Evolutionary conservation across 2,329 filamentous ascomycete species (phyloP).

Genomic region (Sarocladium strictum): DNA sequence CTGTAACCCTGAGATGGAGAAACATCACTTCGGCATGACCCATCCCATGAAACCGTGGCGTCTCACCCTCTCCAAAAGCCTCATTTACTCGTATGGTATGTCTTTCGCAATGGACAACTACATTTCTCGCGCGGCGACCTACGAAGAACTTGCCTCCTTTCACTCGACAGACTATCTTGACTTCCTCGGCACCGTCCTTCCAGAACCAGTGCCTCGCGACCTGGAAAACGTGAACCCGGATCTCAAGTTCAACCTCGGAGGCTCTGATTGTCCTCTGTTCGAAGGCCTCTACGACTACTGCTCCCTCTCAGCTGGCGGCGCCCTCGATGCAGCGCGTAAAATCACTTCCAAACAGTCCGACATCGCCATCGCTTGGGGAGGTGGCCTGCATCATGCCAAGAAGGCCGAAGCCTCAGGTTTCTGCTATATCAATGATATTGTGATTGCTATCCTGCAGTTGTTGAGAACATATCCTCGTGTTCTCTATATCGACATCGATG

Average conservation of each 20-base stretch:
- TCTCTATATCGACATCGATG: constrained; percentile 90
- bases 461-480: constrained; percentile 77
- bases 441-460: constrained; percentile 84
- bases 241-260: constrained; percentile 75
- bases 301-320: constrained; percentile 85
- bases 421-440: constrained; percentile 99
- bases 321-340: constrained; percentile 84
- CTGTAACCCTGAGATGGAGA: constrained; percentile 89
- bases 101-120: constrained; percentile 96
- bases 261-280: constrained; percentile 93
- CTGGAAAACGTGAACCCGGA: constrained; percentile 58
- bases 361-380: constrained; percentile 97
- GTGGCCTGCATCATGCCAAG: constrained; percentile 93
- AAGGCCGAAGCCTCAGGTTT: constrained; percentile 91
- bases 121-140: constrained; percentile 74
- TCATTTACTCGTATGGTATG: constrained; percentile 92
- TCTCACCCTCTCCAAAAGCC: constrained; percentile 86
- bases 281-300: constrained; percentile 95
- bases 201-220: constrained; percentile 57
- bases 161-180: constrained; percentile 88
- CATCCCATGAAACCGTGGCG: constrained; percentile 99
- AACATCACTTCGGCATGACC: constrained; percentile 92
- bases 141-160: constrained; percentile 81
- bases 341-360: constrained; percentile 82
- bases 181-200: constrained; percentile 70